These are phyloP conservation scores for Moniliella sp. DNA, from an alignment of 1,284 basidiomycete species.

Conservation along the genomic window DNA sequence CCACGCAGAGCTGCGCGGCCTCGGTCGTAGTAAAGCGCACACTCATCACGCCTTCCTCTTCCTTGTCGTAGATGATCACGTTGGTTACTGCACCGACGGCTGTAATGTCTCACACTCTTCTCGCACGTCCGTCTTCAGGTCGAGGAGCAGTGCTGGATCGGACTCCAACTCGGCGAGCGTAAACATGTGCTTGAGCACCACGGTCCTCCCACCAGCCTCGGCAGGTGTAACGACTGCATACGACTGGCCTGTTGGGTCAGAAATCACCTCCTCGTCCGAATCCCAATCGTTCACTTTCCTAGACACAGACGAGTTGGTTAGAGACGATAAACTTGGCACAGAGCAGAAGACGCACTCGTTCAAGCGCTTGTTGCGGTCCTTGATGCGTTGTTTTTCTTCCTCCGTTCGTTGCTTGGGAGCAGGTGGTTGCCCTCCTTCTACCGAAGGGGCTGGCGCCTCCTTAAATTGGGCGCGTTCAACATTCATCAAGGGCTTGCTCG, in stretches of 20 bases:
- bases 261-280: constrained; percentile 13
- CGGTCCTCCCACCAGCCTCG: constrained; percentile 45
- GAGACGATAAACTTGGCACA: neutral
- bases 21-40: constrained; percentile 51
- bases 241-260: neutral
- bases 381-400: constrained; percentile 10
- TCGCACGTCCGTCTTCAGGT: constrained; percentile 83
- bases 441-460: neutral
- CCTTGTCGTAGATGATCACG: constrained; percentile 86
- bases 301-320: neutral
- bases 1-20: constrained; percentile 1
- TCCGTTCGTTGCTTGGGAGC: constrained; percentile 7
- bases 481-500: constrained; percentile 47
- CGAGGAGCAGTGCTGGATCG: constrained; percentile 65
- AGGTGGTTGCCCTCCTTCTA: neutral
- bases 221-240: constrained; percentile 4
- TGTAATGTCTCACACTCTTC: constrained; percentile 55
- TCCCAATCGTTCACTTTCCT: constrained; percentile 27
- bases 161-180: constrained; percentile 62
- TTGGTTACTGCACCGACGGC: constrained; percentile 82
- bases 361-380: constrained; percentile 12
- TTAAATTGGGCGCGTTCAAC: constrained; percentile 64
- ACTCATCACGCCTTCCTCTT: constrained; percentile 81
- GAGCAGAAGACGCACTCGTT: constrained; percentile 5
- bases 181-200: constrained; percentile 89